Evolutionary conservation across 306 rosid species (phyloP).

Genomic region (Pterocarpus macrocarpus): DNA sequence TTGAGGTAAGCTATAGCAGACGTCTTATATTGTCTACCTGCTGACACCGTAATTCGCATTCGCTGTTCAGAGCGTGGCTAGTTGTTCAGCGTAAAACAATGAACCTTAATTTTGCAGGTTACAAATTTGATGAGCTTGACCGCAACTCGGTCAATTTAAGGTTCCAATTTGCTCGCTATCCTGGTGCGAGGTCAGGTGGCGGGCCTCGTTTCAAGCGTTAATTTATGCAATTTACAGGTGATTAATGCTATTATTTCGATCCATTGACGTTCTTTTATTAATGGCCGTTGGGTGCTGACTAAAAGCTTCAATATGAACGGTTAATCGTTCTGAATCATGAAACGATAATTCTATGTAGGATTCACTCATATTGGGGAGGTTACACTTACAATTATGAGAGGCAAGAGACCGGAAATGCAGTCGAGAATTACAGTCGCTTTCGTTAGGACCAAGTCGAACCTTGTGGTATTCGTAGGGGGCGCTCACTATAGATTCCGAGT

Average conservation of each 20-base stretch:
- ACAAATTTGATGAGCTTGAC: conserved; percentile 95
- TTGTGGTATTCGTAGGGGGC: conserved; percentile 42
- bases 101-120: conserved; percentile 98
- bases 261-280: conserved; percentile 57
- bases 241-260: conserved; percentile 58
- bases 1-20: conserved; percentile 53
- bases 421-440: conserved; percentile 59
- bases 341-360: conserved; percentile 84
- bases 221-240: conserved; percentile 79
- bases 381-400: conserved; percentile 57
- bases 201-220: conserved; percentile 96
- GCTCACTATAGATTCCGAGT: conserved; percentile 57
- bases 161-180: conserved; percentile 97
- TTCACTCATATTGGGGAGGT: conserved; percentile 61
- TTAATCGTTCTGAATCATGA: conserved; percentile 70
- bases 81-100: conserved; percentile 76
- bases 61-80: conserved; percentile 55
- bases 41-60: conserved; percentile 60
- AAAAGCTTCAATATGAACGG: conserved; percentile 51
- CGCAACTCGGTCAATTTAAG: conserved; percentile 93
- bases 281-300: conserved; percentile 56
- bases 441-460: conserved; percentile 57
- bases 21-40: conserved; percentile 61
- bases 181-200: conserved; percentile 99
- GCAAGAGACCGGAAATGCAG: conserved; percentile 60